Conservation (phyloP, 257 asterid genomes). For the Capsicum rhomboideum region DNA sequence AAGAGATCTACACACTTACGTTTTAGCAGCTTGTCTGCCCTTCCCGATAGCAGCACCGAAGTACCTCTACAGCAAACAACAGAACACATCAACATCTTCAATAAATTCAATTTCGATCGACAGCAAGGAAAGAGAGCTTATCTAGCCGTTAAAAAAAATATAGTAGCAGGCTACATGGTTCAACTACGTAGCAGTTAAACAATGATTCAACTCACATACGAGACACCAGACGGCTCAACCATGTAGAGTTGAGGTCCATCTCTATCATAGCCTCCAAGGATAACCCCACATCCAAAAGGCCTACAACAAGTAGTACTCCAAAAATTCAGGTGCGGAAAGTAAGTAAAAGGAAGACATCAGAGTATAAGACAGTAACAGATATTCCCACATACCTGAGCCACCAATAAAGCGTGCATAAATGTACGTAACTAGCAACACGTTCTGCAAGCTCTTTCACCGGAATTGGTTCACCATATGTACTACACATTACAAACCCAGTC, state of each 20-base stretch:
- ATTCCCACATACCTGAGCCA: conserved; percentile 73
- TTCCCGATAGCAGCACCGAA: conserved; percentile 94
- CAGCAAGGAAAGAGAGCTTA: not conserved
- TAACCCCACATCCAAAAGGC: conserved; percentile 93
- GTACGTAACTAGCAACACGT: conserved; percentile 94
- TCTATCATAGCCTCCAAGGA: conserved; percentile 91
- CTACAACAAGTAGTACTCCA: conserved; percentile 26
- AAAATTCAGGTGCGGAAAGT: conserved; percentile 9
- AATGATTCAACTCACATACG: conserved; percentile 48
- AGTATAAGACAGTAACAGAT: not conserved
- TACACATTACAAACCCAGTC: conserved; percentile 20
- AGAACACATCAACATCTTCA: not conserved
- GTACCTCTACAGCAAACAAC: conserved; percentile 51
- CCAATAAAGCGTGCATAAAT: conserved; percentile 92
- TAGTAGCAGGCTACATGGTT: not conserved
- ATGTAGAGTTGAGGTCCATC: conserved; percentile 89
- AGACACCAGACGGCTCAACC: conserved; percentile 88
- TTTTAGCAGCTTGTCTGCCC: conserved; percentile 96
- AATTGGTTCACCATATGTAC: conserved; percentile 73
- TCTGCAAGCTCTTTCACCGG: conserved; percentile 89
- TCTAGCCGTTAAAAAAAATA: not conserved
- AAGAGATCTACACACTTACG: conserved; percentile 40
- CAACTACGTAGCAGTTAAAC: not conserved
- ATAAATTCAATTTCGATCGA: not conserved
- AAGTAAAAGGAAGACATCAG: not conserved